A percentile compares a stretch with the other conserved stretches of the same genome.
Evolutionary conservation across 192 early-diverging fungal genomes (phyloP).

Genomic region (Coemansia guatemalensis): DNA sequence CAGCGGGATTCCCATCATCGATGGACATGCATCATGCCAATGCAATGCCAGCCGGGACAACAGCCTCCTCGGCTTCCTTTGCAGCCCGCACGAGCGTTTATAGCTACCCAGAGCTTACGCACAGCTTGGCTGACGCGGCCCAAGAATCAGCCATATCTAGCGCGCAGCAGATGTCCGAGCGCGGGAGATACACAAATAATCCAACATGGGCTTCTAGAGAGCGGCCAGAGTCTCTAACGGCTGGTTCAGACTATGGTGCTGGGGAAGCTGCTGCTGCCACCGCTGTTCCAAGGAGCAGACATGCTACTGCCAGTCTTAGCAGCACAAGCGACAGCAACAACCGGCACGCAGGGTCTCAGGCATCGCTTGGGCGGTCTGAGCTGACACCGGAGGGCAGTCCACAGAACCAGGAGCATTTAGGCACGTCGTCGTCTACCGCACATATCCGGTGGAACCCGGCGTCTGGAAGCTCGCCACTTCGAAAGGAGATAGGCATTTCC

Average conservation of each 20-base stretch:
- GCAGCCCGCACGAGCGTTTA: slow-evolving; percentile 13
- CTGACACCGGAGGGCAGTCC: slow-evolving; percentile 2
- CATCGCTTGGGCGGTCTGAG: slow-evolving; percentile 2
- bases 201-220: not conserved
- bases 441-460: slow-evolving; percentile 49
- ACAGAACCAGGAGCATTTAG: slow-evolving; percentile 27
- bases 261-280: not conserved
- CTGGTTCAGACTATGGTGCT: not conserved
- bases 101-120: slow-evolving; percentile 43
- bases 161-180: slow-evolving; percentile 3
- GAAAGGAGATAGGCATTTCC: slow-evolving; percentile 23
- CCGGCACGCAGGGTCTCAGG: not conserved
- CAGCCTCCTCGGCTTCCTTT: not conserved
- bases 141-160: slow-evolving; percentile 8
- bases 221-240: slow-evolving; percentile 1
- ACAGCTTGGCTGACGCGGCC: slow-evolving; percentile 11
- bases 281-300: not conserved
- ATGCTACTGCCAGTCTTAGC: slow-evolving; percentile 6
- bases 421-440: slow-evolving; percentile 18
- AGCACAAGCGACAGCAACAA: slow-evolving; percentile 1
- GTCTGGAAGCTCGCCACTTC: slow-evolving; percentile 35
- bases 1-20: slow-evolving; percentile 4
- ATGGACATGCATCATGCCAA: slow-evolving; percentile 1
- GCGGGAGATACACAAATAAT: not conserved
- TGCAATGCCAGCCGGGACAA: not conserved